Conservation (phyloP, 176 grass and related monocot genomes). For the Lolium perenne region DNA sequence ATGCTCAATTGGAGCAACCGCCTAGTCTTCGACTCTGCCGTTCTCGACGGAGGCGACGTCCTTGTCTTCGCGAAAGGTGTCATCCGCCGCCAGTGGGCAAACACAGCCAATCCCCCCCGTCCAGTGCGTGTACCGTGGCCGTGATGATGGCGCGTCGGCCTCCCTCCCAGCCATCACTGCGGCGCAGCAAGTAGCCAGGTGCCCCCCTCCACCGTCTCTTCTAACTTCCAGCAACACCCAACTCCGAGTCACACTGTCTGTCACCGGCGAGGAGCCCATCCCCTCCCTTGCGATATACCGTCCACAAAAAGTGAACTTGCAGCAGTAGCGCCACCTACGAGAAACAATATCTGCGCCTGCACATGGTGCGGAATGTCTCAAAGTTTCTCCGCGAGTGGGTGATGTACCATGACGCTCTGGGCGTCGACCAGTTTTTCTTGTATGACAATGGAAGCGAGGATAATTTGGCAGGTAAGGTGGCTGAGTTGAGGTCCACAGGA, state of each 20-base stretch:
- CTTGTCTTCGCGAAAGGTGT: background rate
- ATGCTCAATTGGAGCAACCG: background rate
- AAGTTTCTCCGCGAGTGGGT: background rate
- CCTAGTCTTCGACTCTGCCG: background rate
- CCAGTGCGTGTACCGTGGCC: background rate
- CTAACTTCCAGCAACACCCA: background rate
- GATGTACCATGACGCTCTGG: background rate
- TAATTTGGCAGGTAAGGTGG: background rate
- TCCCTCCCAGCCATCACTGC: background rate
- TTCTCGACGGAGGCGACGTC: background rate
- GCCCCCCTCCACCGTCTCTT: background rate
- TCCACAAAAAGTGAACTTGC: background rate
- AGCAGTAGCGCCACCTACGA: background rate
- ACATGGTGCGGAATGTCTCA: background rate
- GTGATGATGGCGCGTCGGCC: no score
- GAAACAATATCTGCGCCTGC: background rate
- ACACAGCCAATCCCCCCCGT: background rate
- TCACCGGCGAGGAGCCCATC: background rate
- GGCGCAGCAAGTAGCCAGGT: background rate
- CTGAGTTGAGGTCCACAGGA: background rate
- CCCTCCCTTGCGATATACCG: background rate
- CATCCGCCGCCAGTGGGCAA: no score
- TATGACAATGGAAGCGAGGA: background rate
- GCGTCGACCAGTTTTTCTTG: background rate
- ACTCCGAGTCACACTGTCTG: background rate